A percentile compares a stretch with the other conserved stretches of the same genome.
These are phyloP conservation scores for Candida dajiaensis DNA, from an alignment of 805 yeast species.

Conservation along the genomic window DNA sequence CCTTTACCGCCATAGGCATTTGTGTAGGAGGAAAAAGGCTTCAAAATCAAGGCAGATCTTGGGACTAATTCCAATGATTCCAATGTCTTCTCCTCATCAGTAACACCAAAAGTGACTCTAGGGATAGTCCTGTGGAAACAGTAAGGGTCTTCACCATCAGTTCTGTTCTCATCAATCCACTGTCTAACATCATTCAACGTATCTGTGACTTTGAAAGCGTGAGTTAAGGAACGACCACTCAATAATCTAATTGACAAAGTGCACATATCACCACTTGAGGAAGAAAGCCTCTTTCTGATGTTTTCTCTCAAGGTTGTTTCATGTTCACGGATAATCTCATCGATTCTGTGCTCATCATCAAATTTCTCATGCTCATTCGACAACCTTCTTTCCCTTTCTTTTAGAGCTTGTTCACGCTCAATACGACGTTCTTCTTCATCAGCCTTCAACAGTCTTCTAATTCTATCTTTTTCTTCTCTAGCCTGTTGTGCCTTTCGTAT, in stretches of 20 bases:
- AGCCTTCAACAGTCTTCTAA: conserved; percentile 43
- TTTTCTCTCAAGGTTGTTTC: conserved; percentile 13
- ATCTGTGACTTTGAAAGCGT: conserved; percentile 39
- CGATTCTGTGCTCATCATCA: conserved; percentile 25
- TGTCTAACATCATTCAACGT: conserved; percentile 53
- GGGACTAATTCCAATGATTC: conserved; percentile 56
- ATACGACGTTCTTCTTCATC: conserved; percentile 44
- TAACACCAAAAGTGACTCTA: conserved; percentile 53
- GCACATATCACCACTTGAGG: conserved; percentile 24
- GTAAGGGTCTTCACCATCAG: conserved; percentile 40
- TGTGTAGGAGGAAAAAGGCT: conserved; percentile 42
- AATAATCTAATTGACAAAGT: conserved; percentile 55
- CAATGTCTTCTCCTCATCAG: conserved; percentile 54
- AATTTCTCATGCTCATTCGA: conserved; percentile 19
- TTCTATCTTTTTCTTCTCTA: conserved; percentile 48
- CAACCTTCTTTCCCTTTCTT: conserved; percentile 17
- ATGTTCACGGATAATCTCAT: conserved; percentile 18
- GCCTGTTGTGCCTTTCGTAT: conserved; percentile 31
- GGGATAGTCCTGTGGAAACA: conserved; percentile 49
- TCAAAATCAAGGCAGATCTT: conserved; percentile 67
- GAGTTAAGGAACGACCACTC: conserved; percentile 56
- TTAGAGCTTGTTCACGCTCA: conserved; percentile 12
- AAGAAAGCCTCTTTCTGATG: conserved; percentile 11
- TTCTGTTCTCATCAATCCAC: conserved; percentile 50
- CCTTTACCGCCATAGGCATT: conserved; percentile 24